A percentile compares a stretch with the other conserved stretches of the same genome.
Conservation (phyloP, 768 basidiomycete species). For the Naganishia onofrii region DNA sequence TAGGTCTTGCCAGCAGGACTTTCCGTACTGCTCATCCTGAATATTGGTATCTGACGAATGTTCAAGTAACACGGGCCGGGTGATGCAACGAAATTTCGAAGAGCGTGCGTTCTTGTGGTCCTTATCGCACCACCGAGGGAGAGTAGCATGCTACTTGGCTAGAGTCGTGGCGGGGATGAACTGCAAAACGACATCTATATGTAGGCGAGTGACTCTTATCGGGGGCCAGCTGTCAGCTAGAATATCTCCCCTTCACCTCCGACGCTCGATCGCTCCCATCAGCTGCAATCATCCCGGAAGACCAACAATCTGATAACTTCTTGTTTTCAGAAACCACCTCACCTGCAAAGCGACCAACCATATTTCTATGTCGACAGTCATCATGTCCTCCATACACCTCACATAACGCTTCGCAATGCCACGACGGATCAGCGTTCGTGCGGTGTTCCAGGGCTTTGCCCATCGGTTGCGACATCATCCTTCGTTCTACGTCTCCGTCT, state of each 20-base stretch:
- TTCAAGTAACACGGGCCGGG: not conserved
- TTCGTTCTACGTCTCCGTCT: slow-evolving; percentile 30
- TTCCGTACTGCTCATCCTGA: slow-evolving; percentile 9
- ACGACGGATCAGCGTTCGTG: slow-evolving; percentile 14
- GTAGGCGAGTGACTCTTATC: not conserved
- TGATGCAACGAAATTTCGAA: not conserved
- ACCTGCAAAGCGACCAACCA: no score
- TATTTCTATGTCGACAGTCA: not conserved
- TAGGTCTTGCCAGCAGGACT: slow-evolving; percentile 20
- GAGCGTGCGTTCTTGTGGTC: not conserved
- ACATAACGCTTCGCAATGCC: not conserved
- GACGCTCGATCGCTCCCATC: no score
- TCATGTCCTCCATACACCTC: not conserved
- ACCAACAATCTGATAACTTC: no score
- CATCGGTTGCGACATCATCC: slow-evolving; percentile 28
- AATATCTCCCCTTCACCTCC: not conserved
- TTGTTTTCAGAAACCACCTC: no score
- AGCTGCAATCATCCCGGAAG: no score
- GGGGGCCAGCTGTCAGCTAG: not conserved
- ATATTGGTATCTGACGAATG: not conserved
- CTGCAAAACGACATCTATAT: no score
- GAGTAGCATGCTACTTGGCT: slow-evolving; percentile 7
- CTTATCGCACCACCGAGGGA: slow-evolving; percentile 6
- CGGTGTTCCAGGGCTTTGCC: slow-evolving; percentile 16
- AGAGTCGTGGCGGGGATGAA: not conserved